phyloP scores from a whole-genome alignment of 805 yeast genomes.

The Torulaspora quercuum region DNA sequence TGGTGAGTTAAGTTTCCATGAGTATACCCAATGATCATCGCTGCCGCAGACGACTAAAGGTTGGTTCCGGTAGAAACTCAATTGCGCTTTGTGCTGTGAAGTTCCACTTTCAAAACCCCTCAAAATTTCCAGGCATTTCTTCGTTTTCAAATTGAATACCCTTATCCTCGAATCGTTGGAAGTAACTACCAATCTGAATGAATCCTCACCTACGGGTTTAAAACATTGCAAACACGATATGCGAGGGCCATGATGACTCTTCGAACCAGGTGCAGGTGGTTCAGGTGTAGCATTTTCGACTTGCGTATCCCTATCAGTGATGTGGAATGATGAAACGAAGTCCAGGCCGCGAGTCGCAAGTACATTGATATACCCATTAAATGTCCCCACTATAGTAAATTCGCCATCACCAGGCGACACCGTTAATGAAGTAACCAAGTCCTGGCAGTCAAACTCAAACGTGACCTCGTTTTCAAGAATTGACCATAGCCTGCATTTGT shows the following conservation, averaged over 20 bases:
- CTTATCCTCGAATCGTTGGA: conserved; percentile 81
- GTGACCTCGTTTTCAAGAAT: conserved; percentile 68
- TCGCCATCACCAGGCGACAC: conserved; percentile 64
- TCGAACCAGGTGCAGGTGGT: conserved; percentile 7
- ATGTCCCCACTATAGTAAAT: conserved; percentile 68
- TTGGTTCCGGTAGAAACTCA: conserved; percentile 13
- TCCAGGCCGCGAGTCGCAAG: conserved; percentile 64
- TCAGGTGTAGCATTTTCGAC: conserved; percentile 5
- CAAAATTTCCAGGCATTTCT: conserved; percentile 59
- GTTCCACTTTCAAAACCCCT: conserved; percentile 70
- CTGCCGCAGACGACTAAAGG: conserved; percentile 63
- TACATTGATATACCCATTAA: conserved; percentile 62
- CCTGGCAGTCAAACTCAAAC: conserved; percentile 57
- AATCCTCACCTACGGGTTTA: conserved; percentile 29
- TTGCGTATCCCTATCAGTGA: conserved; percentile 40
- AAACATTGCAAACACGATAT: conserved; percentile 72
- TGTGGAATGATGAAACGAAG: conserved; percentile 43
- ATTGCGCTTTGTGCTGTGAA: conserved; percentile 64
- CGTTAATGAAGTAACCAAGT: conserved; percentile 68
- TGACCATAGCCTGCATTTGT: conserved; percentile 75
- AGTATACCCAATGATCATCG: conserved; percentile 82
- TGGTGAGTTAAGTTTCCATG: conserved; percentile 57
- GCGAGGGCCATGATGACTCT: conserved; percentile 46
- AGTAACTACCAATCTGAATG: conserved; percentile 53
- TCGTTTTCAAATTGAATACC: conserved; percentile 53